Base-by-base conservation (phyloP, 2,329 filamentous ascomycete genomes). In the Herpotrichia juniperi region DNA sequence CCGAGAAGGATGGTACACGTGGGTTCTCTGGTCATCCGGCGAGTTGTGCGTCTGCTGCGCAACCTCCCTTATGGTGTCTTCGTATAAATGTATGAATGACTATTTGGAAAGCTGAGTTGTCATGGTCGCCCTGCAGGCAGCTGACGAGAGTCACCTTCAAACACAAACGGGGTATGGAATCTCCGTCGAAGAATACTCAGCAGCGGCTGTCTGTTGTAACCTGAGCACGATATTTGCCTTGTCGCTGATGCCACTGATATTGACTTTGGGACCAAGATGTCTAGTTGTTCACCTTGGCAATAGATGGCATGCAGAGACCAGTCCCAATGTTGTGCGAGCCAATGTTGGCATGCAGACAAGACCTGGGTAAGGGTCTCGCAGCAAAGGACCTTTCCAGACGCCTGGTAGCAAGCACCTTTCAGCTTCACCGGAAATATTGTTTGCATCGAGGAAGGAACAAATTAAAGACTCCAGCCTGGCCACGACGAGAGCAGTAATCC, bases 211-310 rank as follows among this genome's bases (percentile, higher is more conserved):
- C 45, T 34, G n/a, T n/a, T n/a, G n/a, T n/a, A n/a, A n/a, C 49
- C 11, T 30, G 26, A 43, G 34, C 24, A 54, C 56, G 51, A 47
- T 54, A 53, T 57, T 50, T 49, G 50, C 44, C 30, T 46, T 40
- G 6, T 52, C 42, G 50, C 48, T 19, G 25, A 50, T 31, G 47
- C 31, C 30, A 47, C 25, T 25, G 16, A 37, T 19, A 5, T n/a
- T 19, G n/a, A 17, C 32, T 26, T 44, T 17, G 40, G 42, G 22
- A 45, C 42, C 17, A 21, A 25, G 32, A 45, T 30, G 8, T 42
- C 17, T 3, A 21, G 30, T 19, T 5, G 19, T 21, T 19, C 14
- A 14, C 8, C 17, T 28, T 25, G n/a, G 40, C 19, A 26, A 48
- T 48, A 46, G 40, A 45, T 22, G 44, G 44, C 35, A 42, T 46